Conservation (phyloP, 2,329 filamentous ascomycete species). For the Sporothrix brasiliensis region DNA sequence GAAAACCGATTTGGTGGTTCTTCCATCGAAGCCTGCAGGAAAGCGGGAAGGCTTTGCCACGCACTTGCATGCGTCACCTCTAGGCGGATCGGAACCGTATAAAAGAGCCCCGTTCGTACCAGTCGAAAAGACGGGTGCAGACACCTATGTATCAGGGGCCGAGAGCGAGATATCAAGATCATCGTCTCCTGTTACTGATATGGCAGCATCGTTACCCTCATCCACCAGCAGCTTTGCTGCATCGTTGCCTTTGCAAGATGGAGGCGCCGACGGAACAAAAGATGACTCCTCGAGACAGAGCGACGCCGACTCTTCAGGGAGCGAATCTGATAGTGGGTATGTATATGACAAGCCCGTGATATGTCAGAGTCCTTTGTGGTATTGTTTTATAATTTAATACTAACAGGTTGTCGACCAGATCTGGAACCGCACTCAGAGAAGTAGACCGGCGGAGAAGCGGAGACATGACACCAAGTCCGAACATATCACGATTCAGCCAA, state of each 20-base stretch:
- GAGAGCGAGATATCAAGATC: conserved; percentile 35
- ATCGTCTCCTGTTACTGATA: conserved; percentile 34
- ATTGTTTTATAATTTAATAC: background rate
- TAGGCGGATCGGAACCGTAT: background rate
- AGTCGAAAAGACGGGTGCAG: conserved; percentile 20
- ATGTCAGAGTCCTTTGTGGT: background rate
- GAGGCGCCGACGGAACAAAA: conserved; percentile 14
- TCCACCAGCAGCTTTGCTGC: conserved; percentile 33
- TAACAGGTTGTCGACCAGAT: conserved; percentile 1
- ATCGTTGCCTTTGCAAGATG: conserved; percentile 19
- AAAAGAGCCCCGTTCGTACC: background rate
- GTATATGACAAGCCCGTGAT: background rate
- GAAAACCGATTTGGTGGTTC: conserved; percentile 22
- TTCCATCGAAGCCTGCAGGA: background rate
- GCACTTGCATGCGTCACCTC: background rate
- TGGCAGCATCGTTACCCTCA: conserved; percentile 32
- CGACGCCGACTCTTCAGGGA: conserved; percentile 6
- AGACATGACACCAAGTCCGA: conserved; percentile 21
- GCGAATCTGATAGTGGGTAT: conserved; percentile 34
- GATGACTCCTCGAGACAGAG: conserved; percentile 23
- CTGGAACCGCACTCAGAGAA: background rate
- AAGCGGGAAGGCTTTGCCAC: background rate
- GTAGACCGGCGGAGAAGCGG: background rate
- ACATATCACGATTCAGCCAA: conserved; percentile 25
- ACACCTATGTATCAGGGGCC: background rate